These are phyloP conservation scores for Xylaria acuta DNA, from an alignment of 495 filamentous ascomycete genomes.

Conservation along the genomic window DNA sequence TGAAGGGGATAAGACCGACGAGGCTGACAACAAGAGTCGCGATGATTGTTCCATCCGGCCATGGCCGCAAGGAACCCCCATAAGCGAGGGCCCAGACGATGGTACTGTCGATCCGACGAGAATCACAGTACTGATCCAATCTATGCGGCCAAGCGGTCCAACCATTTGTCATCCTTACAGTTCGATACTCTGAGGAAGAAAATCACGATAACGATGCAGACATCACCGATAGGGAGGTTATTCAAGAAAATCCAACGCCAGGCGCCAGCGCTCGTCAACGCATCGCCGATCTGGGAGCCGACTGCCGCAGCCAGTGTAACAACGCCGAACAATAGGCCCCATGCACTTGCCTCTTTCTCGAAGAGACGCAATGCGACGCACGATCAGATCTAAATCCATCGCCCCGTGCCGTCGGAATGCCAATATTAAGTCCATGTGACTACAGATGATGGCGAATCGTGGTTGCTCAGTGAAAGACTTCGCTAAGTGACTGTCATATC, in stretches of 20 bases:
- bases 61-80: not conserved
- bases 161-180: not conserved
- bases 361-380: not conserved
- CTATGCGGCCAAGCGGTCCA: not conserved
- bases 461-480: too few species aligned
- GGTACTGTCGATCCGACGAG: not conserved
- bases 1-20: not conserved
- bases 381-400: not conserved
- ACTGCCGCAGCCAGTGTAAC: not conserved
- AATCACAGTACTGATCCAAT: not conserved
- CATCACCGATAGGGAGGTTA: not conserved
- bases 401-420: too few species aligned
- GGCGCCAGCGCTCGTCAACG: not conserved
- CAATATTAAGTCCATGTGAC: too few species aligned
- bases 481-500: too few species aligned
- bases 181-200: not conserved
- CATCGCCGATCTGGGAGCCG: not conserved
- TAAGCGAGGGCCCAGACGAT: not conserved
- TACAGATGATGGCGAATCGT: too few species aligned
- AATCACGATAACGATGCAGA: not conserved
- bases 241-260: not conserved
- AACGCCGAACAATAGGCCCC: not conserved
- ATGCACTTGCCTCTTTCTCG: not conserved
- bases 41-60: not conserved
- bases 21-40: not conserved